These are phyloP conservation scores for Cytidiella melzeri DNA, from an alignment of 768 basidiomycete genomes.

Conservation along the genomic window DNA sequence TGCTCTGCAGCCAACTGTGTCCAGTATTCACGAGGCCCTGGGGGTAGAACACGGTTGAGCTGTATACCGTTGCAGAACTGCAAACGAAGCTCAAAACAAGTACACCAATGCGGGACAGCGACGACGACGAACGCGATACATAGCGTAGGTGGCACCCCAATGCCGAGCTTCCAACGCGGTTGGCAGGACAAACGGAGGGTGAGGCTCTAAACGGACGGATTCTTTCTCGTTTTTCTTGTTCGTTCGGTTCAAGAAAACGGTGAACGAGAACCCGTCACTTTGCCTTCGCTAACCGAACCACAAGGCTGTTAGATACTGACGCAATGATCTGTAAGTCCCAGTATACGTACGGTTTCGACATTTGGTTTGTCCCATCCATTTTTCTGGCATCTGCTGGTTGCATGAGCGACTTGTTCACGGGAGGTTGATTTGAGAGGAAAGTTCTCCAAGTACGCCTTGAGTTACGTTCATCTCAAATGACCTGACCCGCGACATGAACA, in stretches of 20 bases:
- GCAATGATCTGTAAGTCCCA: background rate
- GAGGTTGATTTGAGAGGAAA: background rate
- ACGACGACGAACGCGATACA: constrained; percentile 68
- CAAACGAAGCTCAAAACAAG: constrained; percentile 15
- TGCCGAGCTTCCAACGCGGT: constrained; percentile 83
- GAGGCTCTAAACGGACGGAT: constrained; percentile 64
- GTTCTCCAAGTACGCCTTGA: background rate
- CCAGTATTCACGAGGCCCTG: constrained; percentile 88
- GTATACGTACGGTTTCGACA: constrained; percentile 60
- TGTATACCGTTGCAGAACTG: constrained; percentile 75
- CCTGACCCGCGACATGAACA: background rate
- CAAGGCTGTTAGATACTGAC: constrained; percentile 7
- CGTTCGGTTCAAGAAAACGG: constrained; percentile 56
- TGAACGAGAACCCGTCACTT: constrained; percentile 53
- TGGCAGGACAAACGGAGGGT: constrained; percentile 59
- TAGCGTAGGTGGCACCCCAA: constrained; percentile 83
- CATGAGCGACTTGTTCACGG: background rate
- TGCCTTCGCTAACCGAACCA: constrained; percentile 39
- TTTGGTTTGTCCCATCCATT: constrained; percentile 80
- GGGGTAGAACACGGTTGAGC: constrained; percentile 71
- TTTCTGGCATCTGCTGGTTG: constrained; percentile 66
- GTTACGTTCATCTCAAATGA: background rate
- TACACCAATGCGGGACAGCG: constrained; percentile 6
- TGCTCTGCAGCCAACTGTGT: constrained; percentile 66
- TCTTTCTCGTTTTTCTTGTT: constrained; percentile 71